Percentiles rank a stretch among this genome's conserved stretches.
Evolutionary conservation across 2,329 filamentous ascomycete genomes (phyloP).

Genomic region (Dactylellina haptotyla): DNA sequence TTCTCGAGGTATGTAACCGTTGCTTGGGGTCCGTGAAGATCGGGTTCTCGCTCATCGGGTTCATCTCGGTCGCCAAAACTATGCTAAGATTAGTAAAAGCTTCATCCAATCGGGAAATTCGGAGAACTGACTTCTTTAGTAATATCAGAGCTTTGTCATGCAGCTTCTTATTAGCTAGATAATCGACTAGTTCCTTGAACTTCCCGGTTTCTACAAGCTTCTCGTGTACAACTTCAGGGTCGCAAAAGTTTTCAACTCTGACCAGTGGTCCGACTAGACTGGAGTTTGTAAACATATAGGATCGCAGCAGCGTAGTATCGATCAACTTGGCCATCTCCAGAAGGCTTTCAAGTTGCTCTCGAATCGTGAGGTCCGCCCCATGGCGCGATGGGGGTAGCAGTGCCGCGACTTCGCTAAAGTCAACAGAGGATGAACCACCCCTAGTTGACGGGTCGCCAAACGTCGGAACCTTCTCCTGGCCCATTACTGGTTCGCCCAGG

Average conservation of each 20-base stretch:
- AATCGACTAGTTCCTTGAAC: constrained; percentile 96
- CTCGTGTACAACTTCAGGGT: constrained; percentile 93
- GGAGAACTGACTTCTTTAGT: constrained; percentile 70
- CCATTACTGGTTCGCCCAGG: constrained; percentile 65
- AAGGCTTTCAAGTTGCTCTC: constrained; percentile 76
- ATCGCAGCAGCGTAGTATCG: constrained; percentile 92
- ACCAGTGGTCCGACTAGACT: constrained; percentile 88
- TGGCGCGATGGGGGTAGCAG: constrained; percentile 57
- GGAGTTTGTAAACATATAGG: constrained; percentile 92
- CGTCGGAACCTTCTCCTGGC: constrained; percentile 51
- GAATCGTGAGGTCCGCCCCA: constrained; percentile 58
- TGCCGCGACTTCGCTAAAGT: constrained; percentile 44
- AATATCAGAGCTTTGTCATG: constrained; percentile 87
- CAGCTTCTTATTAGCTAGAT: constrained; percentile 92
- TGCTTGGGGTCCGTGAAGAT: constrained; percentile 80
- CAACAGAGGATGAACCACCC: constrained; percentile 2
- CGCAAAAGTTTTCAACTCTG: constrained; percentile 95
- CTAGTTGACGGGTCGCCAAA: constrained; percentile 24
- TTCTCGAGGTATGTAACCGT: constrained; percentile 92
- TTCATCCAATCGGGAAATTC: neutral
- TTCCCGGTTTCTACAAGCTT: constrained; percentile 86
- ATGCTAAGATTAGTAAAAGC: constrained; percentile 3
- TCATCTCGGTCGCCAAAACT: constrained; percentile 58
- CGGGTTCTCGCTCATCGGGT: constrained; percentile 59
- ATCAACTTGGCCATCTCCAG: constrained; percentile 82